Evolutionary conservation across 192 early-diverging fungal species (phyloP).

Genomic region (Mortierella alpina): DNA sequence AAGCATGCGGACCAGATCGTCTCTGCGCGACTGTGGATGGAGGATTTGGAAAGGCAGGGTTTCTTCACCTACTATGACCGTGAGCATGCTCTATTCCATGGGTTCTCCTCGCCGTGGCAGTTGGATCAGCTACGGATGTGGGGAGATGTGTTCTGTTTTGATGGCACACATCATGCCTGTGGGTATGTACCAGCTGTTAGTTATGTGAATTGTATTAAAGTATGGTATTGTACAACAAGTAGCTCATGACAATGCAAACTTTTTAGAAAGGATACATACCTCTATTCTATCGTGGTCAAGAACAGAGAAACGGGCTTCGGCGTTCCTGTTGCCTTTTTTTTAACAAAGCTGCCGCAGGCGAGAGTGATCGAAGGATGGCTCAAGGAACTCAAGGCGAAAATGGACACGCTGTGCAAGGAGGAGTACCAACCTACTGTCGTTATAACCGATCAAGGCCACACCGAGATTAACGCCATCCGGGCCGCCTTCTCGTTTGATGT

Average conservation of each 20-base stretch:
- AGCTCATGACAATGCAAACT: neutral
- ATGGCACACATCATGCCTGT: conserved; percentile 12
- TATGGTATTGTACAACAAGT: neutral
- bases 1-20: conserved; percentile 4
- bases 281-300: conserved; percentile 11
- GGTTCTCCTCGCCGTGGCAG: conserved; percentile 17
- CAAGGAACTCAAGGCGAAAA: neutral
- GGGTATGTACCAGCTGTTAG: neutral
- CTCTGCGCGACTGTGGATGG: conserved; percentile 25
- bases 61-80: conserved; percentile 26
- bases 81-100: conserved; percentile 6
- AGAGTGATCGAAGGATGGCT: neutral
- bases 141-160: conserved; percentile 8
- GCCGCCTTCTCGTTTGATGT: neutral
- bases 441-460: conserved; percentile 13
- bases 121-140: neutral
- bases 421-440: neutral
- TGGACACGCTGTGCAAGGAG: neutral
- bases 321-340: neutral
- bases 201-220: neutral
- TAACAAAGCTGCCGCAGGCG: neutral
- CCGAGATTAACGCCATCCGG: conserved; percentile 11
- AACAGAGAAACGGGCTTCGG: neutral
- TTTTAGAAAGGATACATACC: neutral
- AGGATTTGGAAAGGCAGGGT: conserved; percentile 5